Conservation (phyloP, 1,139 yeast genomes). For the Barnettozyma hawaiiensis region DNA sequence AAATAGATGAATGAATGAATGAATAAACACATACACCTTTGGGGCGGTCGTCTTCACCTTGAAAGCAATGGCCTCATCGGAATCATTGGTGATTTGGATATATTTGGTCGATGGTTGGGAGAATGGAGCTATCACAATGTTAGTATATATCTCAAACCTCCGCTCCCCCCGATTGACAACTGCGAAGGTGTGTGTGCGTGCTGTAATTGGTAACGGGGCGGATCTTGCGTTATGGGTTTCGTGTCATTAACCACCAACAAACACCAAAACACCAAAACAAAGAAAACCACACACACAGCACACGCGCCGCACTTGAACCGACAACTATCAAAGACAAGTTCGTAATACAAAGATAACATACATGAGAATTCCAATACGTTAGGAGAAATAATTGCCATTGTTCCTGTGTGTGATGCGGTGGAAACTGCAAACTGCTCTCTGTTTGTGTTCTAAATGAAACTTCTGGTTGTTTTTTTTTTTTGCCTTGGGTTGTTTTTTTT, state of each 20-base stretch:
- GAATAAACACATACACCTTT: slow-evolving; percentile 39
- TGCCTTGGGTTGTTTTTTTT: too few species aligned
- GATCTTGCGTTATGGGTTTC: not conserved
- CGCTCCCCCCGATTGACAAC: too few species aligned
- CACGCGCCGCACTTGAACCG: not conserved
- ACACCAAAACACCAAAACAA: not conserved
- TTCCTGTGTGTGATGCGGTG: slow-evolving; percentile 2
- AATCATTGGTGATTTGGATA: slow-evolving; percentile 62
- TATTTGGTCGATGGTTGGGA: slow-evolving; percentile 66
- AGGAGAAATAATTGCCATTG: slow-evolving; percentile 29
- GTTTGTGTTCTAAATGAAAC: slow-evolving; percentile 6
- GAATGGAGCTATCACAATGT: slow-evolving; percentile 44
- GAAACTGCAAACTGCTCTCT: slow-evolving; percentile 3
- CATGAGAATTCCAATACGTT: slow-evolving; percentile 58
- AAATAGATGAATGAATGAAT: not conserved
- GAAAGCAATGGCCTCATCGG: slow-evolving; percentile 64
- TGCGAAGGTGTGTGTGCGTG: too few species aligned
- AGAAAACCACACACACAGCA: not conserved
- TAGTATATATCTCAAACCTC: slow-evolving; percentile 11
- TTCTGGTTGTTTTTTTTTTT: not conserved
- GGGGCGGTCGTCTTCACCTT: slow-evolving; percentile 99
- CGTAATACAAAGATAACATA: slow-evolving; percentile 48
- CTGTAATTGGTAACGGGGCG: too few species aligned
- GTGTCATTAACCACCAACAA: not conserved
- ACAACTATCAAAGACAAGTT: too few species aligned